These are phyloP conservation scores for Corylus americana DNA, from an alignment of 306 rosid species.

Conservation along the genomic window DNA sequence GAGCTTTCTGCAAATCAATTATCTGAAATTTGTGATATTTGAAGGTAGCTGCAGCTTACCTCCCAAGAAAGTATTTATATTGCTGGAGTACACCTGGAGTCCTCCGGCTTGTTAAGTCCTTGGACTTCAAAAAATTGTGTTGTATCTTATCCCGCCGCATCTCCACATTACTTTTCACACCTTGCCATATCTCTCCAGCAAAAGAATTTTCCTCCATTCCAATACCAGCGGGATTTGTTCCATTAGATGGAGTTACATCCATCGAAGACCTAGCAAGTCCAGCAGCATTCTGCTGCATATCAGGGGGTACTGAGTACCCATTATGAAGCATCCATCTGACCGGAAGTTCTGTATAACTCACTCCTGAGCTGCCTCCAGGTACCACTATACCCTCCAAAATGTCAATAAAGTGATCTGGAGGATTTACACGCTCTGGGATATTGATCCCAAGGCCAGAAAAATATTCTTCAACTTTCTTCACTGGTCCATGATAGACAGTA, in stretches of 20 bases:
- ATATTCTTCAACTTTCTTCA: slow-evolving; percentile 78
- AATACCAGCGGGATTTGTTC: slow-evolving; percentile 33
- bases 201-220: slow-evolving; percentile 51
- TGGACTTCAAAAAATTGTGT: slow-evolving; percentile 59
- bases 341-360: slow-evolving; percentile 68
- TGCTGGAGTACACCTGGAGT: slow-evolving; percentile 77
- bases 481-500: slow-evolving; percentile 88
- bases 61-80: slow-evolving; percentile 79
- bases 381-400: slow-evolving; percentile 76
- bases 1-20: slow-evolving; percentile 13
- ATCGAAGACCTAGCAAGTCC: slow-evolving; percentile 31
- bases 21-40: slow-evolving; percentile 16
- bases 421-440: slow-evolving; percentile 84
- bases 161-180: slow-evolving; percentile 60
- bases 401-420: slow-evolving; percentile 93
- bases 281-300: slow-evolving; percentile 55
- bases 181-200: slow-evolving; percentile 92
- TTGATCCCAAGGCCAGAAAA: slow-evolving; percentile 73
- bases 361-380: slow-evolving; percentile 51
- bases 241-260: slow-evolving; percentile 36
- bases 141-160: slow-evolving; percentile 63
- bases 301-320: slow-evolving; percentile 76
- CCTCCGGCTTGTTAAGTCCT: slow-evolving; percentile 75
- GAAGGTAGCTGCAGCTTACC: slow-evolving; percentile 43
- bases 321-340: slow-evolving; percentile 88